Evolutionary conservation across 2,329 filamentous ascomycete species (phyloP).

Genomic region (Paraconiothyrium sp.): DNA sequence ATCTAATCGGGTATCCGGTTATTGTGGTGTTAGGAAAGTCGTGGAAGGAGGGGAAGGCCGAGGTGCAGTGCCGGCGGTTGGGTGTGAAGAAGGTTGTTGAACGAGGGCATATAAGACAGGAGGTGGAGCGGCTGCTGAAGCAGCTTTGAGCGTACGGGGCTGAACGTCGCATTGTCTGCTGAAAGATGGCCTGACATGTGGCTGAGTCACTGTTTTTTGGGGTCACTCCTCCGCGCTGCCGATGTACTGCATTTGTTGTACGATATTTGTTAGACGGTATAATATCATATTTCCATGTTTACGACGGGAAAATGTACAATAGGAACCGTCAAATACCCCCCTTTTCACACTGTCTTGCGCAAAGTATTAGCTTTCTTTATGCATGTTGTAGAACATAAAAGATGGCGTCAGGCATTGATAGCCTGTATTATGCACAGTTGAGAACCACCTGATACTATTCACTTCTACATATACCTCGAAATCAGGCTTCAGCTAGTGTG

Average conservation of each 20-base stretch:
- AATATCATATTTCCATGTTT: not conserved
- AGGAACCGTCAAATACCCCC: too few relatives aligned
- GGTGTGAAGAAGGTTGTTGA: constrained; percentile 68
- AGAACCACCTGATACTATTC: not conserved
- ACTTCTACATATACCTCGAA: not conserved
- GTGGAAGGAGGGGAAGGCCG: constrained; percentile 59
- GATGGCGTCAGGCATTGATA: too few relatives aligned
- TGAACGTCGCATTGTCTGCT: not conserved
- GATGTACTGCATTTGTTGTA: not conserved
- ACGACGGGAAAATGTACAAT: not conserved
- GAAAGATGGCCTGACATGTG: not conserved
- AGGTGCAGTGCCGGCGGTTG: constrained; percentile 81
- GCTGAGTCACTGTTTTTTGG: not conserved
- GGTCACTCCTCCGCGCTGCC: not conserved
- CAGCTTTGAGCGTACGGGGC: constrained; percentile 23
- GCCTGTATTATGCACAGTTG: not conserved
- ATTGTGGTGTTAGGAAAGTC: constrained; percentile 75
- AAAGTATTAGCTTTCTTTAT: too few relatives aligned
- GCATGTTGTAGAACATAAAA: too few relatives aligned
- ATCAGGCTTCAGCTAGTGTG: not conserved
- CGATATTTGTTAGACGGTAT: not conserved
- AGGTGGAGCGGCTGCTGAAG: constrained; percentile 43
- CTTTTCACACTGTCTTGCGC: too few relatives aligned
- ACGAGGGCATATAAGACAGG: constrained; percentile 58
- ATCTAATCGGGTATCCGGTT: constrained; percentile 87